Base-by-base conservation (phyloP, 192 early-diverging fungal genomes). In the Backusella circina region DNA sequence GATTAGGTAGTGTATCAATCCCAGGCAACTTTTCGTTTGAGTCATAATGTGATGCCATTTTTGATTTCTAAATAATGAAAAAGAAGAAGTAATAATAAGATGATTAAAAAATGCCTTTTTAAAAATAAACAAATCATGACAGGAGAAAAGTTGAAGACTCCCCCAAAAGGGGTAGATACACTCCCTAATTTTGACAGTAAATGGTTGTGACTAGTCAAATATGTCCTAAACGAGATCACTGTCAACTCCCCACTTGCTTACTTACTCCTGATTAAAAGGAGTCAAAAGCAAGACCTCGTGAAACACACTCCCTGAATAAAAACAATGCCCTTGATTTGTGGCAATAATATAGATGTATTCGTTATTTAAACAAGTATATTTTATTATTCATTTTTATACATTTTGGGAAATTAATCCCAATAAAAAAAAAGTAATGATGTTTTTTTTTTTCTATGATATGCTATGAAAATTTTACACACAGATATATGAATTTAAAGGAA, bases 41-140 rank as follows among this genome's bases (percentile, higher is more conserved):
- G 23, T 61, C 21, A 61, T 61, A 61, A 61, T 61, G 54, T 61
- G 54, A 28, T 61, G 54, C 54, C 54, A 61, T 61, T 61, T 61
- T 61, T 61, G 54, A 61, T 61, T 61, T 61, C 54, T 61, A 61
- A 61, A 61, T 61, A 61, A 61, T 61, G 54, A 61, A 61, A 61
- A 61, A 4, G 54, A 61, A 61, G 54, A 61, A 61, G 54, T 61
- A 28, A 61, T 61, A 23, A 12, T 1, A 61, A 61, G 26, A 61
- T 61, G 54, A 61, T 61, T 61, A 61, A 61, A 61, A 61, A 61
- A 28, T 61, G 26, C 54, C 54, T 61, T 61, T 61, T 61, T 61
- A 61, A 61, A 61, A 61, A 61, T 61, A 61, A 61, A 61, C 54
- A 61, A n/a, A 28, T 61, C 54, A 26, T 28, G 54, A 28, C 23